Evolutionary conservation across 306 rosid species (phyloP), one percentile per base, ranked within the genome.

Genomic region (Pyrus pyrifolia): DNA sequence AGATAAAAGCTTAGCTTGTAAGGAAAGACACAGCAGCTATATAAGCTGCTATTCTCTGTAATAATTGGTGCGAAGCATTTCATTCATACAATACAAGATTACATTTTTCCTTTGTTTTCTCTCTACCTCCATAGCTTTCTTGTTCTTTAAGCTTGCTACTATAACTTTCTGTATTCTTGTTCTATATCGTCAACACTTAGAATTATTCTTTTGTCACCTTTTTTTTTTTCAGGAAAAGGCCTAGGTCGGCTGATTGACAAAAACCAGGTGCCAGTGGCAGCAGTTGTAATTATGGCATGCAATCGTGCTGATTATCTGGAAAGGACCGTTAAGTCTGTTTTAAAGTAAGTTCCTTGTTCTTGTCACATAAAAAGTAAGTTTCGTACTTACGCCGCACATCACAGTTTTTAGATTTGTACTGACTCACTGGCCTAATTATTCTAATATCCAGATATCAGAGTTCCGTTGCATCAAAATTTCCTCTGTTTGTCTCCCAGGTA

Each of bases 201-300:
- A 74, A 68, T 78, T 68, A 62, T 76, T 19, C 18, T 53, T 75
- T 63, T 71, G 45, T 69, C 68, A 82, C 14, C 74, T 23, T 3
- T 25, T 25, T 25, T 22, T 11, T 15, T 63, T 89, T 81, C 90
- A 95, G 98, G 91, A 76, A 90, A 92, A 87, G 92, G 85, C 45
- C 66, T 92, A 61, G 82, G 69, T 76, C 79, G 90, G 83, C 85
- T 87, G 82, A 89, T 83, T 62, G 87, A 85, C 89, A 90, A 89
- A 83, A 83, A 68, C 52, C 96, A 90, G 96, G 97, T 79, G 68
- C 97, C 98, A 30, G 91, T 95, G 85, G 98, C 98, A 51, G 98
- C 98, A 79, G 97, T 95, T 83, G 98, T 95, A 76, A 83, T 95
- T 82, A 95, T 95, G 96, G 97, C 97, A 78, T 95, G 98, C 83